Evolutionary conservation across 345 rosid genomes (phyloP).

Genomic region (Cardamine occulta): DNA sequence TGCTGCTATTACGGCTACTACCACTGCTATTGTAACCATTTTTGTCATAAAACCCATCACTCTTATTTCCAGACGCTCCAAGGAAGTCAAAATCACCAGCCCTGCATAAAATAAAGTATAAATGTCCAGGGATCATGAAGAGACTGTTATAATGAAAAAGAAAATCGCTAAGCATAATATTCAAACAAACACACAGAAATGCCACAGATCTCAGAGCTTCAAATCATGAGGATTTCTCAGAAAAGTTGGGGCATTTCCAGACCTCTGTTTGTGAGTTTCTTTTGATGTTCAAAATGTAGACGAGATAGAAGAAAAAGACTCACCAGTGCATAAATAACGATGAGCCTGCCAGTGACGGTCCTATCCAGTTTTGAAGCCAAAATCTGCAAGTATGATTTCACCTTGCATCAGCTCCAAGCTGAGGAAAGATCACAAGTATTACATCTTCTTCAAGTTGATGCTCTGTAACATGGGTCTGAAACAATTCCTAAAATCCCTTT

Average conservation of each 20-base stretch:
- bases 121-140: constrained; percentile 30
- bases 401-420: constrained; percentile 45
- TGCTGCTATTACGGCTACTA: constrained; percentile 92
- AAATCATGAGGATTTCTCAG: constrained; percentile 23
- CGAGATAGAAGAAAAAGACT: constrained; percentile 36
- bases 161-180: background rate
- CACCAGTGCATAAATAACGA: constrained; percentile 93
- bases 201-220: constrained; percentile 27
- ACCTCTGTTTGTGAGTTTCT: constrained; percentile 7
- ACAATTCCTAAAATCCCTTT: constrained; percentile 20
- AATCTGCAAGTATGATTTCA: constrained; percentile 68
- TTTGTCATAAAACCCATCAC: constrained; percentile 58
- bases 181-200: constrained; percentile 22
- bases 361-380: constrained; percentile 99
- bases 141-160: constrained; percentile 18
- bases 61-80: constrained; percentile 71
- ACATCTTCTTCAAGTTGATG: constrained; percentile 22
- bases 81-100: constrained; percentile 65
- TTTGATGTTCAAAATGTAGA: constrained; percentile 21
- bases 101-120: constrained; percentile 52
- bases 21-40: constrained; percentile 84
- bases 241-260: constrained; percentile 6
- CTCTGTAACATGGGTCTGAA: constrained; percentile 29
- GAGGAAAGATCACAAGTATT: constrained; percentile 30
- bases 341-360: constrained; percentile 88